Base-by-base conservation (phyloP, 768 basidiomycete genomes). In the Gyrodon lividus region DNA sequence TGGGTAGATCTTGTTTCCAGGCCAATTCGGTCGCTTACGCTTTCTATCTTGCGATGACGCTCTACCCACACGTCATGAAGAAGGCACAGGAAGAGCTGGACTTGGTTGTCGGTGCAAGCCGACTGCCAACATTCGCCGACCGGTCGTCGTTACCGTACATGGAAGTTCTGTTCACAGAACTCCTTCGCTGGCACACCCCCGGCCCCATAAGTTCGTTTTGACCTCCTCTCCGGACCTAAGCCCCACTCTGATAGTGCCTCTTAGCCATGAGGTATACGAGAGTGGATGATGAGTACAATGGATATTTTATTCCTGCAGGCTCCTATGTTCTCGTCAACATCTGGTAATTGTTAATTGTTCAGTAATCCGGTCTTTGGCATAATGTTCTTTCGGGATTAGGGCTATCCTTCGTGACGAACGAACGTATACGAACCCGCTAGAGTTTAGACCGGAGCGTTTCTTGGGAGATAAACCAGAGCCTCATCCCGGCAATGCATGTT, bases 41-140 rank as follows among this genome's bases (percentile, higher is more conserved):
- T 7, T 59, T 62, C 37, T 54, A 54, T 19, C 63, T 68, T 16
- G 69, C 63, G 2, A 70, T 69, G 68, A 55, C 58, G 17, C 59
- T 65, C 40, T 55, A 60, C 41, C 69, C 70, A 2, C 48, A 35
- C 1, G 59, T 63, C n/a, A 55, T 64, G 56, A 54, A 53, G 41
- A 67, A 55, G 35, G 67, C 59, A 0, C 67, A 64, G 42, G 49
- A 51, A 33, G 67, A 70, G 39, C 44, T 70, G 9, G 66, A 66
- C 26, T 16, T 44, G 0, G 56, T 70, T 0, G 57, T 70, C 10
- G 69, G 68, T 7, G 30, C 33, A 3, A 46, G 53, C 5, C 48
- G 44, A 39, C 37, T 66, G 20, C 66, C 68, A 6, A 61, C 58
- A 1, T 66, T 64, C 17, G 43, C 57, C 3, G 66, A 69, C 43